phyloP scores from a whole-genome alignment of 2,329 filamentous ascomycete species.

The Furcasterigmium sp. region DNA sequence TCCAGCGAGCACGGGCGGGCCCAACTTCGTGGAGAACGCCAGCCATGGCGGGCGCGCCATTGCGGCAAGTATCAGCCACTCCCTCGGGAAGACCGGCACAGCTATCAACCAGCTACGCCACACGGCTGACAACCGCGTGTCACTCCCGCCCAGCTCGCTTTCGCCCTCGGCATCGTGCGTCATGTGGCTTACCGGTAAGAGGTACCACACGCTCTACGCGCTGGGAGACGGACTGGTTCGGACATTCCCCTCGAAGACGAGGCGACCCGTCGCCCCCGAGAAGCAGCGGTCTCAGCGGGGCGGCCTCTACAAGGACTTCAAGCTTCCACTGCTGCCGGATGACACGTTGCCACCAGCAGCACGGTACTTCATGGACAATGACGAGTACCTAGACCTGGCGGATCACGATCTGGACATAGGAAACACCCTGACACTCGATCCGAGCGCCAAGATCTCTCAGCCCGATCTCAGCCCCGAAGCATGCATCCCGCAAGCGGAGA shows the following conservation, averaged over 20 bases:
- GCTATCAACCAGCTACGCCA: conserved; percentile 67
- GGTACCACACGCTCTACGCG: conserved; percentile 58
- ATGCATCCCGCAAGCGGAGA: conserved; percentile 73
- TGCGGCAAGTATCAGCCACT: conserved; percentile 68
- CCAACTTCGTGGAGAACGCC: conserved; percentile 52
- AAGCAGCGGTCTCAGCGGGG: conserved; percentile 49
- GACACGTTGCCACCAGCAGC: conserved; percentile 51
- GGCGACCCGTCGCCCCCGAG: conserved; percentile 47
- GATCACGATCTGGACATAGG: conserved; percentile 49
- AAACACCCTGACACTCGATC: conserved; percentile 47
- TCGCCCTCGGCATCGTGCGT: conserved; percentile 56
- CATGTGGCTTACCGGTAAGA: conserved; percentile 59
- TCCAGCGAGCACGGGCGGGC: conserved; percentile 28
- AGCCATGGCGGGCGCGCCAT: conserved; percentile 68
- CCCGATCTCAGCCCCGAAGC: conserved; percentile 48
- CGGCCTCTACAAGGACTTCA: conserved; percentile 60
- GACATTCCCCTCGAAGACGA: conserved; percentile 55
- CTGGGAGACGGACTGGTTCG: conserved; percentile 62
- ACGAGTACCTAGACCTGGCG: conserved; percentile 49
- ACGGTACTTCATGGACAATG: conserved; percentile 50
- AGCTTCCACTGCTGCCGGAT: conserved; percentile 58
- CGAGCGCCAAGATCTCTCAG: conserved; percentile 29
- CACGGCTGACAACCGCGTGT: conserved; percentile 69
- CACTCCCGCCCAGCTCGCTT: conserved; percentile 53
- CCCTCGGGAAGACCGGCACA: conserved; percentile 67